Evolutionary conservation across 2,329 filamentous ascomycete genomes (phyloP).

Genomic region (Clonostachys sp.): DNA sequence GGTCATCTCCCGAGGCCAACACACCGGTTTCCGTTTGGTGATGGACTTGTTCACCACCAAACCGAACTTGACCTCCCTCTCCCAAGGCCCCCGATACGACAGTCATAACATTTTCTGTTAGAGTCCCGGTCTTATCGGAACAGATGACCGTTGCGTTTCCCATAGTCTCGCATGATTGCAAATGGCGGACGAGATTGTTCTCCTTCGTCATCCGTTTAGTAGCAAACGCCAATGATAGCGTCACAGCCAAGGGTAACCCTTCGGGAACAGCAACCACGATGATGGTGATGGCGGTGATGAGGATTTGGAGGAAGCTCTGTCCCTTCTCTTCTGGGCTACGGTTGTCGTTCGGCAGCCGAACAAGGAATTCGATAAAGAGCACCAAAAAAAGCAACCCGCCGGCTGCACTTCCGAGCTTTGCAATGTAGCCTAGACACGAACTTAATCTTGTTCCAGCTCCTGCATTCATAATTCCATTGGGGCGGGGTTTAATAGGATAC

Average conservation of each 20-base stretch:
- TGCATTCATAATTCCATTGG: too few relatives aligned
- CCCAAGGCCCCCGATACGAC: constrained; percentile 12
- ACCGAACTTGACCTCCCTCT: too few relatives aligned
- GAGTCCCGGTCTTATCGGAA: constrained; percentile 42
- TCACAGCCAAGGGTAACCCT: constrained; percentile 62
- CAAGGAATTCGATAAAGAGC: constrained; percentile 73
- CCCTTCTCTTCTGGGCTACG: constrained; percentile 49
- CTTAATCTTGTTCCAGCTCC: too few relatives aligned
- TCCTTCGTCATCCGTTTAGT: constrained; percentile 63
- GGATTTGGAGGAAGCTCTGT: constrained; percentile 55
- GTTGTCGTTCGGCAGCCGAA: constrained; percentile 48
- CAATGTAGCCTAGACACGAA: constrained; percentile 11
- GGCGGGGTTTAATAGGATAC: too few relatives aligned
- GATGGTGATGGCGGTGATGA: constrained; percentile 63
- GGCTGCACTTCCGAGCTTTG: constrained; percentile 52
- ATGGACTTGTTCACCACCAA: too few relatives aligned
- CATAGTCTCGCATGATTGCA: constrained; percentile 65
- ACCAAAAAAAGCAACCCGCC: constrained; percentile 72
- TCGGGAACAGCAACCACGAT: constrained; percentile 65
- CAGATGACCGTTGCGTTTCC: constrained; percentile 67
- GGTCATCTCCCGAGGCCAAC: too few relatives aligned
- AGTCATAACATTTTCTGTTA: constrained; percentile 18
- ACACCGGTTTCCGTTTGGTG: too few relatives aligned
- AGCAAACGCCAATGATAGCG: constrained; percentile 59
- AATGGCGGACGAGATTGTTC: constrained; percentile 60